phyloP scores from a whole-genome alignment of 2,329 filamentous ascomycete species.

The Raffaelea deltoideospora region DNA sequence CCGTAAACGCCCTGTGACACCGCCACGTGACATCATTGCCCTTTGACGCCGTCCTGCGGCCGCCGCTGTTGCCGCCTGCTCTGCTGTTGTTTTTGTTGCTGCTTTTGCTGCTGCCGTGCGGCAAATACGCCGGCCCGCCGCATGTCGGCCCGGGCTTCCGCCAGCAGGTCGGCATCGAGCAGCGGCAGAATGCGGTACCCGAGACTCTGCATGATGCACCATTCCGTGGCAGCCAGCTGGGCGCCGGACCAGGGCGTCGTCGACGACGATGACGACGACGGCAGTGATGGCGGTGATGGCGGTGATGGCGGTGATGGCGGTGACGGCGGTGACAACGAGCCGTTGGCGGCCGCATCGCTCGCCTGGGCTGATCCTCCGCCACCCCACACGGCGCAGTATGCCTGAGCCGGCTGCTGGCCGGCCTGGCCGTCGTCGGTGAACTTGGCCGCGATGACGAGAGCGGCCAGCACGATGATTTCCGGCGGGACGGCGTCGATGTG shows the following conservation, averaged over 20 bases:
- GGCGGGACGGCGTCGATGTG: slow-evolving; percentile 48
- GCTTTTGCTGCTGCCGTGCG: slow-evolving; percentile 2
- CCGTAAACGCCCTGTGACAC: not conserved
- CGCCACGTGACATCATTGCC: not conserved
- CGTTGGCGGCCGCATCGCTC: slow-evolving; percentile 10
- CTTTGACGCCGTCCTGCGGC: not conserved
- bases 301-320: not conserved
- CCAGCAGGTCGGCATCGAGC: slow-evolving; percentile 38
- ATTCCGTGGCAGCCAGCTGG: slow-evolving; percentile 50
- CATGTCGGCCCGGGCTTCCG: slow-evolving; percentile 48
- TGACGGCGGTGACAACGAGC: not conserved
- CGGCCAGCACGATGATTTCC: slow-evolving; percentile 47
- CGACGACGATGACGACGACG: not conserved
- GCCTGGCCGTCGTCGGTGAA: slow-evolving; percentile 49
- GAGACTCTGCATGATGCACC: slow-evolving; percentile 48
- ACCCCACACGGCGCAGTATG: slow-evolving; percentile 40
- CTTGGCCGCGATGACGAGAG: slow-evolving; percentile 49
- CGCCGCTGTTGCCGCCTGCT: slow-evolving; percentile 2
- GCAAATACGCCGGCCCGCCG: slow-evolving; percentile 32
- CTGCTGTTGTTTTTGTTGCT: slow-evolving; percentile 1
- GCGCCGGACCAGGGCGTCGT: slow-evolving; percentile 37
- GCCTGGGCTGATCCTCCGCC: slow-evolving; percentile 7
- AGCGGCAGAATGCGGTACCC: slow-evolving; percentile 48
- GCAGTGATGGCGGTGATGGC: not conserved
- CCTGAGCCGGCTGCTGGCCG: slow-evolving; percentile 33